phyloP scores from a whole-genome alignment of 75 land plant species.

The Pinus tabuliformis region DNA sequence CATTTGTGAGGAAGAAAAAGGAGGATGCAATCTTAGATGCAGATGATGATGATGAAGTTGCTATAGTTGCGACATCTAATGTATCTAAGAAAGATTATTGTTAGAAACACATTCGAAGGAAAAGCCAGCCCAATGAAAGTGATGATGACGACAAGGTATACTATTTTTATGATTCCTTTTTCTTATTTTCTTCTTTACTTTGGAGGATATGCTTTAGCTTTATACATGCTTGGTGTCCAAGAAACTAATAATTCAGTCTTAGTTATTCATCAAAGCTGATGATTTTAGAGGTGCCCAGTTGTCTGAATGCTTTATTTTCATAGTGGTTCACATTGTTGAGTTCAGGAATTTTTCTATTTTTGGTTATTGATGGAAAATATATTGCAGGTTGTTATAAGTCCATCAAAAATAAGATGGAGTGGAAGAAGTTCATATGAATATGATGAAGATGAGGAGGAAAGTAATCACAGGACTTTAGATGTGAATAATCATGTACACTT shows the following conservation, averaged over 20 bases:
- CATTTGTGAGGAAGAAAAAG: conserved; percentile 66
- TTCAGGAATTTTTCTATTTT: background rate
- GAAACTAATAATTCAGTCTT: background rate
- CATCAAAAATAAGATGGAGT: conserved; percentile 10
- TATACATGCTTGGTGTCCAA: background rate
- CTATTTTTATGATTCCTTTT: conserved; percentile 5
- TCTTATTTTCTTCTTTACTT: background rate
- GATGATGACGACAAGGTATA: conserved; percentile 72
- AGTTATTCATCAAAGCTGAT: background rate
- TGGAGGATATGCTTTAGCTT: background rate
- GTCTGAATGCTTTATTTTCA: background rate
- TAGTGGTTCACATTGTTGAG: background rate
- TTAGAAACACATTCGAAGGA: conserved; percentile 67
- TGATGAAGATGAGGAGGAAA: conserved; percentile 37
- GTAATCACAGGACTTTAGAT: background rate
- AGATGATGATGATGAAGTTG: conserved; percentile 61
- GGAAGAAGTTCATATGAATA: conserved; percentile 16
- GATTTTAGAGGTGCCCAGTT: background rate
- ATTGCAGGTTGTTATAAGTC: conserved; percentile 15
- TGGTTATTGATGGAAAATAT: background rate
- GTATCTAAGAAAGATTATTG: conserved; percentile 20
- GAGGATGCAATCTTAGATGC: conserved; percentile 66
- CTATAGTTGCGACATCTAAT: conserved; percentile 11
- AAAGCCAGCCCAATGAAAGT: conserved; percentile 32
- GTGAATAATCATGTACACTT: too few relatives aligned